These are phyloP conservation scores for Aschersonia sp. DNA, from an alignment of 2,329 filamentous ascomycete species.

Conservation along the genomic window DNA sequence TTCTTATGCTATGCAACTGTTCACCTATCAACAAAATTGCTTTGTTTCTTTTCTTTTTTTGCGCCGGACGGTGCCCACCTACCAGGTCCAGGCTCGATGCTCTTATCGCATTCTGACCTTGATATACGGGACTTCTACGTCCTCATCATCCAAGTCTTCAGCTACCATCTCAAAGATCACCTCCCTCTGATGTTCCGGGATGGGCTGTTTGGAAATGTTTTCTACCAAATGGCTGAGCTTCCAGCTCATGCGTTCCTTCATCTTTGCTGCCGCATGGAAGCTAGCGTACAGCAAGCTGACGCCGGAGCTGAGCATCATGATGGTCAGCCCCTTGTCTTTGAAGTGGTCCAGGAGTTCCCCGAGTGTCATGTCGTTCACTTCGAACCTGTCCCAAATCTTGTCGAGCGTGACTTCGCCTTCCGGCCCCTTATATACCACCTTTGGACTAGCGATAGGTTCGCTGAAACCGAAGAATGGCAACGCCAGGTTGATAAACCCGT, in stretches of 20 bases:
- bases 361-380: conserved; percentile 74
- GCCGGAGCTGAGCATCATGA: conserved; percentile 94
- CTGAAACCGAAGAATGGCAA: conserved; percentile 97
- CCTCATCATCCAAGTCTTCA: conserved; percentile 77
- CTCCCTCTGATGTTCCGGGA: conserved; percentile 85
- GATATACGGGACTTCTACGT: conserved; percentile 94
- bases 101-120: conserved; percentile 56
- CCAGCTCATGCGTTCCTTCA: conserved; percentile 68
- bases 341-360: conserved; percentile 74
- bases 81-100: neutral
- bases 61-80: neutral
- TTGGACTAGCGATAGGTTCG: conserved; percentile 86
- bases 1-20: neutral
- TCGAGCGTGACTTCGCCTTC: conserved; percentile 73
- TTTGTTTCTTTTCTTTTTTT: neutral
- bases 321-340: conserved; percentile 60
- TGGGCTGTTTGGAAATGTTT: conserved; percentile 78
- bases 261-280: conserved; percentile 69
- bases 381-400: conserved; percentile 96
- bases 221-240: conserved; percentile 84
- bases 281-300: conserved; percentile 88
- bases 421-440: conserved; percentile 74
- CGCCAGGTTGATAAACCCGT: conserved; percentile 92
- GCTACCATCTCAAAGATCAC: conserved; percentile 93
- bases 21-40: too few species aligned